phyloP scores from a whole-genome alignment of 495 filamentous ascomycete genomes.

The Podospora bellae-mahoneyi region DNA sequence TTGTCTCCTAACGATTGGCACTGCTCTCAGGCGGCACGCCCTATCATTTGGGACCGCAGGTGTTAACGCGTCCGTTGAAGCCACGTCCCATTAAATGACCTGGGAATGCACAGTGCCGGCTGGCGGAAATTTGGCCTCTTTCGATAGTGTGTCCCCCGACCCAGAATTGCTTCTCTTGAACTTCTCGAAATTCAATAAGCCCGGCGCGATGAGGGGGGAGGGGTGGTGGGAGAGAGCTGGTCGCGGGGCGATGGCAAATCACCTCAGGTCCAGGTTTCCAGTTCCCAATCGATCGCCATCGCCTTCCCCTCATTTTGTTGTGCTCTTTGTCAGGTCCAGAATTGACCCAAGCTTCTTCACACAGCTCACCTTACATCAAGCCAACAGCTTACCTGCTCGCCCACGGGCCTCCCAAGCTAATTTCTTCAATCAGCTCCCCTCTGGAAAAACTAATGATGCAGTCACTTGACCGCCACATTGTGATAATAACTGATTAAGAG shows the following conservation, averaged over 20 bases:
- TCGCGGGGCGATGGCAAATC: background rate
- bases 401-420: background rate
- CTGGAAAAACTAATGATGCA: background rate
- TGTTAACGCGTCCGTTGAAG: constrained; percentile 21
- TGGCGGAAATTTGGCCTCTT: constrained; percentile 9
- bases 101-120: constrained; percentile 9
- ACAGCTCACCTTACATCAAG: background rate
- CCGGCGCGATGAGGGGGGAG: no score
- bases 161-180: constrained; percentile 5
- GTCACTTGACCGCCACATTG: constrained; percentile 22
- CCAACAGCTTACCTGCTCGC: background rate
- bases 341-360: background rate
- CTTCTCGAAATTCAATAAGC: background rate
- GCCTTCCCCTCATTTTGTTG: background rate
- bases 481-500: background rate
- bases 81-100: constrained; percentile 8
- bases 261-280: background rate
- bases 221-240: background rate
- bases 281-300: background rate
- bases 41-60: background rate
- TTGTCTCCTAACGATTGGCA: constrained; percentile 12
- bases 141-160: background rate
- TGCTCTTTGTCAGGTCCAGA: background rate
- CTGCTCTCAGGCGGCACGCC: background rate
- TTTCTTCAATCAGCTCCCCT: background rate